Evolutionary conservation across 352 stramenopile genomes (phyloP).

Genomic region (Pythium sukuiense): DNA sequence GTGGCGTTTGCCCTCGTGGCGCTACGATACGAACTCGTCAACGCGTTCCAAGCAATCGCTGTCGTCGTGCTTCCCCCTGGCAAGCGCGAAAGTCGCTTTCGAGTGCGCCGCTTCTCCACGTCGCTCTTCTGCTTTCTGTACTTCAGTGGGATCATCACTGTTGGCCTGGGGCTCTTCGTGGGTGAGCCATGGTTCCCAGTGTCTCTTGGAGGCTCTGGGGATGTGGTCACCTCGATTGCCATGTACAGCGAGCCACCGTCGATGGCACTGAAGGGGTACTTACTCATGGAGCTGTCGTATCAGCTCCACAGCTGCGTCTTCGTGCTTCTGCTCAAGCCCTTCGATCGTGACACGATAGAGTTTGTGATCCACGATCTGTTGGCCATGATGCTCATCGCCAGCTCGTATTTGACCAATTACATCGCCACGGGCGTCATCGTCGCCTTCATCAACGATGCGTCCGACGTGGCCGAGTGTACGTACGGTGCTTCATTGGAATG

Average conservation of each 20-base stretch:
- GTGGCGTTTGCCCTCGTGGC: no score
- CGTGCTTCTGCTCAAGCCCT: conserved; percentile 41
- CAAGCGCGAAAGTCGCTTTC: conserved; percentile 10
- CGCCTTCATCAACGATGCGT: conserved; percentile 46
- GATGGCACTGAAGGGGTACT: conserved; percentile 34
- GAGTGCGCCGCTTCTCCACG: conserved; percentile 53
- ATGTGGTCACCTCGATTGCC: neutral
- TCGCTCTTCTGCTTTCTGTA: conserved; percentile 64
- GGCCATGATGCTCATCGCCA: conserved; percentile 43
- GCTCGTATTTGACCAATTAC: conserved; percentile 49
- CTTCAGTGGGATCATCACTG: conserved; percentile 39
- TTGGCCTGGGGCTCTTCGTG: conserved; percentile 22
- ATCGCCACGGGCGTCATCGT: conserved; percentile 35
- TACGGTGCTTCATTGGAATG: no score
- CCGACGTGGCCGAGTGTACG: conserved; percentile 44
- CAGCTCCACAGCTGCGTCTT: conserved; percentile 46
- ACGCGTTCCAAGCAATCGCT: no score
- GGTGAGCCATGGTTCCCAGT: neutral
- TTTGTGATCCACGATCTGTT: conserved; percentile 45
- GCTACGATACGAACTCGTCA: no score
- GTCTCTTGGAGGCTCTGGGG: neutral
- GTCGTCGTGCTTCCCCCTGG: no score
- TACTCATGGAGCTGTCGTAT: conserved; percentile 42
- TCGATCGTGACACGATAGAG: conserved; percentile 48
- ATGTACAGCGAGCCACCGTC: conserved; percentile 9